Evolutionary conservation across 2,329 filamentous ascomycete species (phyloP).

Genomic region (Cordyceps militaris): DNA sequence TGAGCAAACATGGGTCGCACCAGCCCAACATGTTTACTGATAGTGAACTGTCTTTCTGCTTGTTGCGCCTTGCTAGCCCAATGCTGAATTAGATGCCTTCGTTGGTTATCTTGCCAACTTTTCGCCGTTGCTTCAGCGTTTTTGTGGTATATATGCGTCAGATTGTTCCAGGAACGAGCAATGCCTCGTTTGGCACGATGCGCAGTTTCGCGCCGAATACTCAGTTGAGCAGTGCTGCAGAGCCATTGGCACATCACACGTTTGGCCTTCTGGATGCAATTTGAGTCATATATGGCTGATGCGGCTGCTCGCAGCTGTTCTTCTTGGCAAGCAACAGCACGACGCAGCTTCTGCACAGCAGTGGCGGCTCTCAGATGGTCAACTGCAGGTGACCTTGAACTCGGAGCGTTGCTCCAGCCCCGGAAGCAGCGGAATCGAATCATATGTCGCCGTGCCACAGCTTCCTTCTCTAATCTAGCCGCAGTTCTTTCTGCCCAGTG

Average conservation of each 20-base stretch:
- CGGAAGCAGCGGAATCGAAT: slow-evolving; percentile 46
- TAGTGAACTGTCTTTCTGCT: neutral
- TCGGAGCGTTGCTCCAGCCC: slow-evolving; percentile 29
- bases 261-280: slow-evolving; percentile 18
- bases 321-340: slow-evolving; percentile 22
- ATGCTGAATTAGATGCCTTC: slow-evolving; percentile 26
- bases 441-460: slow-evolving; percentile 62
- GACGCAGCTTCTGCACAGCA: slow-evolving; percentile 28
- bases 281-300: slow-evolving; percentile 17
- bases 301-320: slow-evolving; percentile 22
- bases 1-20: slow-evolving; percentile 2
- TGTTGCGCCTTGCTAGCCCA: slow-evolving; percentile 15
- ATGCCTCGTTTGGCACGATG: slow-evolving; percentile 16
- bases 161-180: slow-evolving; percentile 20
- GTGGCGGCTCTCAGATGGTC: slow-evolving; percentile 25
- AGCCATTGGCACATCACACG: slow-evolving; percentile 23
- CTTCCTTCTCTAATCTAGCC: slow-evolving; percentile 59
- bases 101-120: slow-evolving; percentile 25
- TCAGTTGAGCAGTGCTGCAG: slow-evolving; percentile 20
- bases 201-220: slow-evolving; percentile 17
- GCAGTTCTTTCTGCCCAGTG: slow-evolving; percentile 59
- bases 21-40: slow-evolving; percentile 1
- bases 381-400: slow-evolving; percentile 21
- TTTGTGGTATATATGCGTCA: neutral
- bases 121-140: neutral